A percentile compares a stretch with the other conserved stretches of the same genome.
These are phyloP conservation scores for Fusarium chaquense DNA, from an alignment of 2,329 filamentous ascomycete genomes.

Conservation along the genomic window DNA sequence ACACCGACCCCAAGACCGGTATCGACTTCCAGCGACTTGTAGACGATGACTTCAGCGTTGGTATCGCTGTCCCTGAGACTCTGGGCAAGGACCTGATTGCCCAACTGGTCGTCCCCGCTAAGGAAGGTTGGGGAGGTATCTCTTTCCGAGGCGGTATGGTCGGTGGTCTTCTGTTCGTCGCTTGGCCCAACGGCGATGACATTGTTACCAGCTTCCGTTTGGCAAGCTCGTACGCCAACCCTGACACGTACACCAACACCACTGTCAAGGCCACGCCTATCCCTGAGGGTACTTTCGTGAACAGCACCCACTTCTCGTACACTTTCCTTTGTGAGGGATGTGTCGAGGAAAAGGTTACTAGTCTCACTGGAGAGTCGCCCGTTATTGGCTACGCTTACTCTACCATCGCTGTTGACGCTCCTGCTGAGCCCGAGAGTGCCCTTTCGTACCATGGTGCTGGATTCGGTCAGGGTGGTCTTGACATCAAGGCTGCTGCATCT, in stretches of 20 bases:
- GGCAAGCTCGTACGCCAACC: constrained; percentile 59
- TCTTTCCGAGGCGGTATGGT: constrained; percentile 62
- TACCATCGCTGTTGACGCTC: constrained; percentile 50
- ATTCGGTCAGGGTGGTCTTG: constrained; percentile 54
- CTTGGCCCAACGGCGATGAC: constrained; percentile 61
- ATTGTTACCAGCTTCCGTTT: constrained; percentile 52
- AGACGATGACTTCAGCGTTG: constrained; percentile 59
- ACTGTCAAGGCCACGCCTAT: constrained; percentile 58
- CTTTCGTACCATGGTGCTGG: constrained; percentile 57
- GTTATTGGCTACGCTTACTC: constrained; percentile 58
- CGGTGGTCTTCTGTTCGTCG: constrained; percentile 60
- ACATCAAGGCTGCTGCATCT: constrained; percentile 52
- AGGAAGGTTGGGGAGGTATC: constrained; percentile 61
- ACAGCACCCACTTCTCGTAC: constrained; percentile 64
- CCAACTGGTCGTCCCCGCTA: constrained; percentile 60
- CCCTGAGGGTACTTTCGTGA: constrained; percentile 63
- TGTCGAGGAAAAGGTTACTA: constrained; percentile 52
- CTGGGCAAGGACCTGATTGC: constrained; percentile 65
- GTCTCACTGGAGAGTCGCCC: constrained; percentile 45
- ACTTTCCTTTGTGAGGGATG: constrained; percentile 66
- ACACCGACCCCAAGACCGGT: constrained; percentile 58
- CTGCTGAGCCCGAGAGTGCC: constrained; percentile 49
- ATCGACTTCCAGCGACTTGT: constrained; percentile 58
- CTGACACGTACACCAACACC: constrained; percentile 58
- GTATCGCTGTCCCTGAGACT: constrained; percentile 63